Evolutionary conservation across 2,329 filamentous ascomycete species (phyloP).

Genomic region (Xylariaceae sp.): DNA sequence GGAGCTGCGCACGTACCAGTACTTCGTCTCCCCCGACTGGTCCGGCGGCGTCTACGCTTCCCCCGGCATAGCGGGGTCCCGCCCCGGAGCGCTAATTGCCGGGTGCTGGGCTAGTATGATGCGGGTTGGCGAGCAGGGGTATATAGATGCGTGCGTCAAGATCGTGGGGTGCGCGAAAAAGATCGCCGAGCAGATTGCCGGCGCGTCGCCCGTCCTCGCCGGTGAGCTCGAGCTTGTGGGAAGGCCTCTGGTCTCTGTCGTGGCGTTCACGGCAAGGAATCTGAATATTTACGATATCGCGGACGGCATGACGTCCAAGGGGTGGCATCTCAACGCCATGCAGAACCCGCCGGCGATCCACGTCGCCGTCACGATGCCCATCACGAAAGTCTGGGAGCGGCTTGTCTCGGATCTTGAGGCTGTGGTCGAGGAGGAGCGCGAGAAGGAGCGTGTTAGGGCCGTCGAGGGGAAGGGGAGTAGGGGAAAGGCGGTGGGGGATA

Average conservation of each 20-base stretch:
- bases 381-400: constrained; percentile 74
- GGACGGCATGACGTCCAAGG: constrained; percentile 76
- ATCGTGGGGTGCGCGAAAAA: constrained; percentile 86
- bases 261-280: constrained; percentile 80
- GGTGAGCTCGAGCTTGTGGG: constrained; percentile 77
- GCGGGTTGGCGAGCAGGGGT: constrained; percentile 81
- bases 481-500: constrained; percentile 69
- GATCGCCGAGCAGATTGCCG: constrained; percentile 70
- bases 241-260: constrained; percentile 80
- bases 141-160: constrained; percentile 78
- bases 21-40: constrained; percentile 95
- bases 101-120: constrained; percentile 94
- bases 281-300: constrained; percentile 89
- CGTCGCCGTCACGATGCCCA: constrained; percentile 86
- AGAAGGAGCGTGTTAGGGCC: constrained; percentile 70
- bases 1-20: constrained; percentile 80
- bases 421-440: constrained; percentile 67
- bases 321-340: constrained; percentile 94
- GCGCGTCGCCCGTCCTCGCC: constrained; percentile 63
- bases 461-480: constrained; percentile 64
- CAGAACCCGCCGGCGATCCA: constrained; percentile 91
- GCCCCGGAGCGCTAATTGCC: constrained; percentile 89
- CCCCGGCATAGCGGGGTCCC: constrained; percentile 84
- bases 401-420: constrained; percentile 69
- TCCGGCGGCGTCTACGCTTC: constrained; percentile 93